phyloP scores from a whole-genome alignment of 2,329 filamentous ascomycete genomes.

The Rutstroemia sp. region DNA sequence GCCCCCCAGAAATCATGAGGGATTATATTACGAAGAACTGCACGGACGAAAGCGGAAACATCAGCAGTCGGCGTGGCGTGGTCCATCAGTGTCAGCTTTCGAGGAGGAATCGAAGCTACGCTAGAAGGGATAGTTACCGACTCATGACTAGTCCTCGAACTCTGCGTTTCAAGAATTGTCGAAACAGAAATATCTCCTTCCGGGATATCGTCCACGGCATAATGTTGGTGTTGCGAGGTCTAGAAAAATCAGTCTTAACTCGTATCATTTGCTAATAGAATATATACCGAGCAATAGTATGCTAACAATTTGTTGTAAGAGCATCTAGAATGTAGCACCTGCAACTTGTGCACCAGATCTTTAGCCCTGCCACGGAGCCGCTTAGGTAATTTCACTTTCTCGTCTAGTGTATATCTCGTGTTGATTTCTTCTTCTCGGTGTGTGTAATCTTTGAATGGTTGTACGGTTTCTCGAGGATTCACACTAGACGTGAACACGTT shows the following conservation, averaged over 20 bases:
- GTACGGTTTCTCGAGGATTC: constrained; percentile 57
- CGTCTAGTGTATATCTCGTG: constrained; percentile 19
- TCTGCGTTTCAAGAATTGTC: constrained; percentile 20
- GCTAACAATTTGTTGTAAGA: constrained; percentile 72
- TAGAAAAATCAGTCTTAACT: constrained; percentile 12
- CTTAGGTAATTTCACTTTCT: constrained; percentile 45
- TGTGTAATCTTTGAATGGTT: constrained; percentile 78
- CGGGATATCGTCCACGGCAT: neutral
- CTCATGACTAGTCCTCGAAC: neutral
- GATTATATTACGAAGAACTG: constrained; percentile 64
- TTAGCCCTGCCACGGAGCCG: constrained; percentile 57
- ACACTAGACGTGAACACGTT: constrained; percentile 79
- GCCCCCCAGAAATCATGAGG: constrained; percentile 69
- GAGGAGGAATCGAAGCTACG: constrained; percentile 29
- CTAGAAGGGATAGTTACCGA: constrained; percentile 11
- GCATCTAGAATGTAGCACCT: constrained; percentile 64
- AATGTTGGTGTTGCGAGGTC: constrained; percentile 2
- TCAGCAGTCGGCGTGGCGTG: constrained; percentile 58
- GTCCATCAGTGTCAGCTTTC: constrained; percentile 43
- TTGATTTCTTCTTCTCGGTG: constrained; percentile 75
- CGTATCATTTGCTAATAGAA: neutral
- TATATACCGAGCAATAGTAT: constrained; percentile 65
- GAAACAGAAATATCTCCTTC: constrained; percentile 18
- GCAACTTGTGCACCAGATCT: constrained; percentile 58
- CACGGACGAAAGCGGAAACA: constrained; percentile 83